phyloP scores from a whole-genome alignment of 1,284 basidiomycete species.

The Sporisorium iseilematis-ciliati region DNA sequence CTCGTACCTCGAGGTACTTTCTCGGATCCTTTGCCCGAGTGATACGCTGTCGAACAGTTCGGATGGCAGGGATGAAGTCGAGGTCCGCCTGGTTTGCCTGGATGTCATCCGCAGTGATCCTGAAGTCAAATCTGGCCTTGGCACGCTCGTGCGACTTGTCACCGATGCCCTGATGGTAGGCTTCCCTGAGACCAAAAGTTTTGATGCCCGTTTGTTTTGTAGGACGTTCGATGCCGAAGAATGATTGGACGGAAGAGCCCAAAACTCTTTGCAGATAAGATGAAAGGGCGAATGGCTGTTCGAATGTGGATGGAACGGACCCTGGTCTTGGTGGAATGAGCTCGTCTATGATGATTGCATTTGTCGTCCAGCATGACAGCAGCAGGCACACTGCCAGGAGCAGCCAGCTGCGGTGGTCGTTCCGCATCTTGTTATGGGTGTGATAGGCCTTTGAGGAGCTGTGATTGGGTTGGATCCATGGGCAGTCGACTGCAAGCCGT shows the following conservation, averaged over 20 bases:
- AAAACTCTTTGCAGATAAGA: constrained; percentile 29
- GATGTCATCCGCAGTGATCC: constrained; percentile 31
- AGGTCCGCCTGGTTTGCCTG: constrained; percentile 15
- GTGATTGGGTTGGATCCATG: constrained; percentile 9
- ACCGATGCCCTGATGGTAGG: constrained; percentile 46
- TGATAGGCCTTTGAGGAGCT: constrained; percentile 9
- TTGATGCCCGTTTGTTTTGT: constrained; percentile 10
- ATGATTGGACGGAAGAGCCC: constrained; percentile 9
- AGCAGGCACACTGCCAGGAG: constrained; percentile 13
- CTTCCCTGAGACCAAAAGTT: constrained; percentile 40
- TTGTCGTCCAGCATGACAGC: constrained; percentile 13
- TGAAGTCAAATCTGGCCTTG: constrained; percentile 30
- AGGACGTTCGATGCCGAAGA: background rate
- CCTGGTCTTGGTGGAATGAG: constrained; percentile 24
- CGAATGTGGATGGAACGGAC: constrained; percentile 5
- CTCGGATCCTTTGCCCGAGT: constrained; percentile 37
- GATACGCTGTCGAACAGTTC: constrained; percentile 40
- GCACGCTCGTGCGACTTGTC: constrained; percentile 41
- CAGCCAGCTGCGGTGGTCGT: constrained; percentile 8
- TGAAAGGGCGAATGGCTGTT: constrained; percentile 31
- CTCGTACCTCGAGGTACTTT: constrained; percentile 45
- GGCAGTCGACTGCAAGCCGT: background rate
- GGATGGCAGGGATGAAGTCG: constrained; percentile 41
- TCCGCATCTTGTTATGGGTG: constrained; percentile 4
- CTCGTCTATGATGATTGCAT: constrained; percentile 20